A percentile compares a stretch with the other conserved stretches of the same genome.
These are phyloP conservation scores for Blastocladiella emersonii DNA, from an alignment of 371 early-diverging fungal species.

Conservation along the genomic window DNA sequence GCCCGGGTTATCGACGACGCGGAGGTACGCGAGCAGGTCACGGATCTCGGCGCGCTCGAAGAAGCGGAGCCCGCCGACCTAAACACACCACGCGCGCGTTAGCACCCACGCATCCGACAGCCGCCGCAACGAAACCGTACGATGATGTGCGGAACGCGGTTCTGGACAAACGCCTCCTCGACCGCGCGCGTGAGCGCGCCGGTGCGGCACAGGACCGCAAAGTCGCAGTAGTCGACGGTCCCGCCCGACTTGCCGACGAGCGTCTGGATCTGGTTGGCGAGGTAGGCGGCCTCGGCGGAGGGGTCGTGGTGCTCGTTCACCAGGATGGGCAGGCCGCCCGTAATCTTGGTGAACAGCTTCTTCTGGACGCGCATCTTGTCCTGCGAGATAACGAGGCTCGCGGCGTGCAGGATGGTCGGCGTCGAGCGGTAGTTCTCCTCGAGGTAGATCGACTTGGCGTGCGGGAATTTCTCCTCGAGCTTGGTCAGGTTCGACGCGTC, in stretches of 20 bases:
- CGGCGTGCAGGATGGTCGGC: slow-evolving; percentile 26
- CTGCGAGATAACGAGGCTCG: slow-evolving; percentile 28
- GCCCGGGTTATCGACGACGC: slow-evolving; percentile 26
- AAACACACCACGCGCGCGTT: too few species aligned
- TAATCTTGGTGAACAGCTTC: slow-evolving; percentile 16
- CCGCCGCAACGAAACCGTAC: not conserved
- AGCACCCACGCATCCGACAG: too few species aligned
- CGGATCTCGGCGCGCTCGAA: slow-evolving; percentile 27
- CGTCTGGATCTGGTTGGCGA: slow-evolving; percentile 29
- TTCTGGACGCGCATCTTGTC: slow-evolving; percentile 17
- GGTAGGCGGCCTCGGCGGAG: slow-evolving; percentile 21
- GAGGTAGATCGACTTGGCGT: slow-evolving; percentile 21
- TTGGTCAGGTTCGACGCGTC: slow-evolving; percentile 35
- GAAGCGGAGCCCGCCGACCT: not conserved
- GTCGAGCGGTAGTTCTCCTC: slow-evolving; percentile 47
- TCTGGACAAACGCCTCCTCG: slow-evolving; percentile 26
- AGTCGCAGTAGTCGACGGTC: slow-evolving; percentile 21
- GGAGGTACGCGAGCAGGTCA: slow-evolving; percentile 28
- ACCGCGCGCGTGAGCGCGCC: slow-evolving; percentile 27
- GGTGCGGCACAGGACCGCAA: slow-evolving; percentile 35
- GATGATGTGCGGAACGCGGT: slow-evolving; percentile 23
- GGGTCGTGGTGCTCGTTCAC: slow-evolving; percentile 13
- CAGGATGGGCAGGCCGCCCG: slow-evolving; percentile 20
- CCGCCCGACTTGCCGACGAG: slow-evolving; percentile 23
- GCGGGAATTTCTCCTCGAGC: slow-evolving; percentile 26